Evolutionary conservation across 2,329 filamentous ascomycete genomes (phyloP), one percentile per base, ranked within the genome.

Genomic region (Tothia fuscella): DNA sequence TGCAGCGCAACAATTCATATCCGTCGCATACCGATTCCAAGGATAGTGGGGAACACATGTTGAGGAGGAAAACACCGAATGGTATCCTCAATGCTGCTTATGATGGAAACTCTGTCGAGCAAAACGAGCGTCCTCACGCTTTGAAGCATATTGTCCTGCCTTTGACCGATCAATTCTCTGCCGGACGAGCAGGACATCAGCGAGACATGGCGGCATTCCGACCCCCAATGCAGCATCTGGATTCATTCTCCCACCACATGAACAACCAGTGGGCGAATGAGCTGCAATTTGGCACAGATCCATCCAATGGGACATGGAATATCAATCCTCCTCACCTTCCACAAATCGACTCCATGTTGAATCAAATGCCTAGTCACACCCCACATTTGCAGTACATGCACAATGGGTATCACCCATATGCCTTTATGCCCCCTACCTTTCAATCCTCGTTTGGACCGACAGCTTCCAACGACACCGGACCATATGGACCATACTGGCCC

Each of bases 61-160:
- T 95, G 43, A 78, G 89, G 49, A 77, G 89, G 50, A 96, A 96
- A 61, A 96, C 89, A 6, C 91, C 89, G 4, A 89, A 80, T 54
- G 91, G 89, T n/a, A 94, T 87, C 28, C 73, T 96, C 47, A 81
- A 89, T 49, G 86, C 84, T 41, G 87, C 86, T 9, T 95, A 94
- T 55, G 88, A 96, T 68, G 86, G 83, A 24, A 84, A 83, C 4
- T 78, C 80, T 2, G 71, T 79, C 17, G 81, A 86, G 54, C 76
- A 80, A 51, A 76, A 72, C 7, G 76, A 79, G 26, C 82, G 82
- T 28, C 80, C 81, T 5, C 84, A 83, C 28, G 80, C 84, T 2
- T 67, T 77, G 35, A 95, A 95, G 62, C 87, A 94, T 56, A 76
- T 94, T 56, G 69, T 91, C 16, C 67, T 93, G 21, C 78, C 84